Conservation (phyloP, 176 grass and related monocot genomes). For the Lolium multiflorum region DNA sequence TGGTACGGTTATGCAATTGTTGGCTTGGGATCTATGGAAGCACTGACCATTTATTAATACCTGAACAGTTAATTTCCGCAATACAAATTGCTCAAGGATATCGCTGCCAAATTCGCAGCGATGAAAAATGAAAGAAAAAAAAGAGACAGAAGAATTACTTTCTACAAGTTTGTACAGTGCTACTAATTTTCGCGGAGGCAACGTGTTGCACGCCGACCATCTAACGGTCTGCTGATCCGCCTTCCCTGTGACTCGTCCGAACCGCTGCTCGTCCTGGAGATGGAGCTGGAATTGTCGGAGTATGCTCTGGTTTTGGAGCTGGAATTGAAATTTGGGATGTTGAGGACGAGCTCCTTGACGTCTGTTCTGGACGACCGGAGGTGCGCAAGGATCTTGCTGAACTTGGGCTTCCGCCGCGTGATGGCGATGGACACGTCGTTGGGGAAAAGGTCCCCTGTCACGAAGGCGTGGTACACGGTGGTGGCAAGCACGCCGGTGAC, state of each 20-base stretch:
- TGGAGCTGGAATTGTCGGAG: background rate
- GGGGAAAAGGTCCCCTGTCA: background rate
- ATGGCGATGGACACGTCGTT: conserved; percentile 1
- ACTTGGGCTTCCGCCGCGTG: background rate
- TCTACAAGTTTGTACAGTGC: background rate
- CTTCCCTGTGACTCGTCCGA: background rate
- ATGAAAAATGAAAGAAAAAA: background rate
- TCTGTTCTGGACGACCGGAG: background rate
- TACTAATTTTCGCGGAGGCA: background rate
- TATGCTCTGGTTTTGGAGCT: conserved; percentile 1
- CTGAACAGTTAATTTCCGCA: too few species aligned
- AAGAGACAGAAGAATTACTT: background rate
- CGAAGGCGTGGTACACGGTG: background rate
- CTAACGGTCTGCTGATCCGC: background rate
- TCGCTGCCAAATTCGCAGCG: too few species aligned
- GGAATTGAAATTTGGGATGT: background rate
- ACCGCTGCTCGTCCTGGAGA: background rate
- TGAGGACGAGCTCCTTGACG: conserved; percentile 52
- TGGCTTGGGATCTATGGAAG: too few species aligned
- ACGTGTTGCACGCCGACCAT: too few species aligned
- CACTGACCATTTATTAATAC: too few species aligned
- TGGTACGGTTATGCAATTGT: too few species aligned
- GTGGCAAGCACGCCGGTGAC: background rate
- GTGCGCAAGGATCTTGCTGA: background rate
- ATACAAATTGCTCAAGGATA: too few species aligned